Evolutionary conservation across 2,329 filamentous ascomycete species (phyloP).

Genomic region (Diplodia corticola): DNA sequence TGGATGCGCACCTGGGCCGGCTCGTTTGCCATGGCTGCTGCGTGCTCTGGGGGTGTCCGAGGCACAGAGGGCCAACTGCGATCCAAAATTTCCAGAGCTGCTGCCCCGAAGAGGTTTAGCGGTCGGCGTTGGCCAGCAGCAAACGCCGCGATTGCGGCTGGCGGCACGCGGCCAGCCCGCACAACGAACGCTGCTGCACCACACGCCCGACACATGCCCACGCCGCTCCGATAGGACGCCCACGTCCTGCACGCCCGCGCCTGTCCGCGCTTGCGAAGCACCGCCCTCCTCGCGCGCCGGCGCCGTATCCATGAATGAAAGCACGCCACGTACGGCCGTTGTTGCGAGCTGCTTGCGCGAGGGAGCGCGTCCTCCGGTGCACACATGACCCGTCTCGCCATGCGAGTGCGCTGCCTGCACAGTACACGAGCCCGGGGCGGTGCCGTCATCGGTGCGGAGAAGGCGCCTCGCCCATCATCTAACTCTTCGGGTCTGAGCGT

Average conservation of each 20-base stretch:
- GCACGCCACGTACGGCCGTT: slow-evolving; percentile 13
- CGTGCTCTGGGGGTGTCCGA: background rate
- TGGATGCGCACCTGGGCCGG: slow-evolving; percentile 52
- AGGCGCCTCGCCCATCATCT: background rate
- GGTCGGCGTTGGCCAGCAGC: slow-evolving; percentile 14
- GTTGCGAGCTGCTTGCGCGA: background rate
- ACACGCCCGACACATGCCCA: background rate
- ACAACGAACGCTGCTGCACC: background rate
- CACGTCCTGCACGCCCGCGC: background rate
- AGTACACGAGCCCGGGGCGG: background rate
- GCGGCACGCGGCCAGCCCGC: background rate
- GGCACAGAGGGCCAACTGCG: background rate
- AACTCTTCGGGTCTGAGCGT: slow-evolving; percentile 13
- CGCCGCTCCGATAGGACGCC: slow-evolving; percentile 9
- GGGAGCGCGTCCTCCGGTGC: background rate
- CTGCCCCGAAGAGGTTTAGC: slow-evolving; percentile 14
- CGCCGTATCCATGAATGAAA: background rate
- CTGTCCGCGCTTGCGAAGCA: background rate
- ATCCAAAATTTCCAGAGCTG: slow-evolving; percentile 23
- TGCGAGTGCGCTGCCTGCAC: background rate
- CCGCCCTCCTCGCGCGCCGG: background rate
- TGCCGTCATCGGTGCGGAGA: background rate
- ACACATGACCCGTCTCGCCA: slow-evolving; percentile 9
- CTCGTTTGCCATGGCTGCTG: slow-evolving; percentile 15
- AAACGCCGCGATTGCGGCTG: slow-evolving; percentile 4